These are phyloP conservation scores for Ophiostoma tasmaniense DNA, from an alignment of 2,329 filamentous ascomycete genomes.

Conservation along the genomic window DNA sequence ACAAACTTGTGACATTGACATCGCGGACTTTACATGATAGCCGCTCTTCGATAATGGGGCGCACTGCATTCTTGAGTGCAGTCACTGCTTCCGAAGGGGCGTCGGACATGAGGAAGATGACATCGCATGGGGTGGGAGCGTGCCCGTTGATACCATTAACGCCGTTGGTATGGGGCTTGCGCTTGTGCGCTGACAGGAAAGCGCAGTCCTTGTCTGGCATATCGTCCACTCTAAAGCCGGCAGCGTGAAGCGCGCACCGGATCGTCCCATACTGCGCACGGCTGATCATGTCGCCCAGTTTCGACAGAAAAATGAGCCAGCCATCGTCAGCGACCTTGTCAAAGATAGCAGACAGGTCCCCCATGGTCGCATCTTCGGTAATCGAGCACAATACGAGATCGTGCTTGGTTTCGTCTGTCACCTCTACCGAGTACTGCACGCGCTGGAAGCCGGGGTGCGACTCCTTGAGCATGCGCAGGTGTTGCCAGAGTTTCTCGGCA, in stretches of 20 bases:
- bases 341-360: background rate
- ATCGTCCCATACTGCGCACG: background rate
- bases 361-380: background rate
- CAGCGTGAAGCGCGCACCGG: background rate
- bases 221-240: conserved; percentile 4
- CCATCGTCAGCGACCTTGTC: conserved; percentile 9
- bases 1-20: background rate
- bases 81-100: background rate
- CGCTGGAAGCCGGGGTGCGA: conserved; percentile 7
- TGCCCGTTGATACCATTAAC: background rate
- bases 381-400: conserved; percentile 13
- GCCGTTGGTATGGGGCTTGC: background rate
- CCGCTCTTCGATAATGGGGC: background rate
- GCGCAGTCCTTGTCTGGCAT: background rate
- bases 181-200: conserved; percentile 14
- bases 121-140: too few species aligned
- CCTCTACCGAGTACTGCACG: background rate
- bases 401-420: background rate
- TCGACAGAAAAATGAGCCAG: conserved; percentile 15
- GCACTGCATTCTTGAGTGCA: background rate
- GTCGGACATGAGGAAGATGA: conserved; percentile 15
- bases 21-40: conserved; percentile 8
- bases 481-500: conserved; percentile 8
- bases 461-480: background rate
- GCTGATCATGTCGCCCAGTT: background rate